Conservation (phyloP, 2,329 filamentous ascomycete species). For the Curvularia spicifera region DNA sequence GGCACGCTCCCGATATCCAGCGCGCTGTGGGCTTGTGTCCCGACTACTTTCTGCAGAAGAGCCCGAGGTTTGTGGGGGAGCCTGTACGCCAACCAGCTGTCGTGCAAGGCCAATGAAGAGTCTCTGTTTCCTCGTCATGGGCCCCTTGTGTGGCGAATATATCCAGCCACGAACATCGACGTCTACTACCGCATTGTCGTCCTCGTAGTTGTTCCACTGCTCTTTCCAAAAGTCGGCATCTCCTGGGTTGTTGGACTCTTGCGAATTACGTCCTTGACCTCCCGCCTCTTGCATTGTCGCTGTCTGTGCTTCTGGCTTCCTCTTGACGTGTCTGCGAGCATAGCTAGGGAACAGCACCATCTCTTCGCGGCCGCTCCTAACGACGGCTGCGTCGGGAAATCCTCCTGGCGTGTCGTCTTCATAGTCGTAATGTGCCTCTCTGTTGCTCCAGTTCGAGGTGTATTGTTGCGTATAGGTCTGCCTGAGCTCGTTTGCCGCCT, state of each 20-base stretch:
- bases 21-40: slow-evolving; percentile 51
- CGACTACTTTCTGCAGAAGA: slow-evolving; percentile 53
- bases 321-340: slow-evolving; percentile 72
- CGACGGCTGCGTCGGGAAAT: slow-evolving; percentile 85
- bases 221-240: slow-evolving; percentile 77
- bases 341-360: slow-evolving; percentile 97
- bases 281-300: slow-evolving; percentile 48
- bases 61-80: slow-evolving; percentile 57
- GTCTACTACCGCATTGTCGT: slow-evolving; percentile 85
- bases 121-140: slow-evolving; percentile 85
- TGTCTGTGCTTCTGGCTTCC: slow-evolving; percentile 47
- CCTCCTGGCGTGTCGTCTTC: slow-evolving; percentile 68
- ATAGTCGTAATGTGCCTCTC: slow-evolving; percentile 53
- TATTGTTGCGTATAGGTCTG: slow-evolving; percentile 69
- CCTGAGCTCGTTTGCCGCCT: slow-evolving; percentile 73
- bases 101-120: slow-evolving; percentile 85
- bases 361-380: slow-evolving; percentile 81
- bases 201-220: slow-evolving; percentile 80
- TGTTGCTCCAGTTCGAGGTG: slow-evolving; percentile 55
- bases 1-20: slow-evolving; percentile 44
- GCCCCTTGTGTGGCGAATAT: slow-evolving; percentile 83
- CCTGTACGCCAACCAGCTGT: slow-evolving; percentile 84
- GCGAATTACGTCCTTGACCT: slow-evolving; percentile 51
- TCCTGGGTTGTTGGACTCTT: slow-evolving; percentile 56
- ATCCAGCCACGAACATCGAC: slow-evolving; percentile 97